Evolutionary conservation across 352 stramenopile genomes (phyloP).

Genomic region (Pseudoperonospora humuli): DNA sequence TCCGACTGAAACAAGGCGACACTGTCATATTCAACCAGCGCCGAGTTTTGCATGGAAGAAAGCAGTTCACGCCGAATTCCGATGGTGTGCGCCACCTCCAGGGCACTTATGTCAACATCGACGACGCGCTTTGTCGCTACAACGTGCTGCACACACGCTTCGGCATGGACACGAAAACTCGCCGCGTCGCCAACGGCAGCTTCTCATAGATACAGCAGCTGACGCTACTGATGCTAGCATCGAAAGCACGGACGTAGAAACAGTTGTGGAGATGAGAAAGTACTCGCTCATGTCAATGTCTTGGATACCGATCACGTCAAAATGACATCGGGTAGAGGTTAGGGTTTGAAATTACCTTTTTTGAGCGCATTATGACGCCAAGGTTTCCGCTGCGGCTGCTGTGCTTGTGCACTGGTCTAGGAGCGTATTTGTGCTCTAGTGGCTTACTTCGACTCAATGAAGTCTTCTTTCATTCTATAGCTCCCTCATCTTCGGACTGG

Average conservation of each 20-base stretch:
- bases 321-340: too few species aligned
- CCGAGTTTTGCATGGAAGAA: constrained; percentile 70
- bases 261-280: too few species aligned
- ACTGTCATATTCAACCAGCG: constrained; percentile 84
- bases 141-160: constrained; percentile 63
- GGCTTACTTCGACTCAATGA: constrained; percentile 53
- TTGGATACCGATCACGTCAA: too few species aligned
- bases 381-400: constrained; percentile 24
- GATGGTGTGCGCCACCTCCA: constrained; percentile 74
- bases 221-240: too few species aligned
- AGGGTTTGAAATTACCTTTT: too few species aligned
- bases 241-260: too few species aligned
- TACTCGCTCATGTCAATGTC: too few species aligned
- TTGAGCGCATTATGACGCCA: constrained; percentile 6
- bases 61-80: constrained; percentile 61
- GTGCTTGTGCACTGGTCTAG: constrained; percentile 28
- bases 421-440: constrained; percentile 42
- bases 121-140: constrained; percentile 80
- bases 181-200: constrained; percentile 61
- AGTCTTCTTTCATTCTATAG: constrained; percentile 31
- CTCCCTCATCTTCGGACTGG: neutral
- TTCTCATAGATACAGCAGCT: too few species aligned
- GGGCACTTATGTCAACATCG: constrained; percentile 84
- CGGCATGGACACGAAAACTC: constrained; percentile 46
- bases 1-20: constrained; percentile 71